Base-by-base conservation (phyloP, 2,329 filamentous ascomycete genomes). In the Xylaria sp. region DNA sequence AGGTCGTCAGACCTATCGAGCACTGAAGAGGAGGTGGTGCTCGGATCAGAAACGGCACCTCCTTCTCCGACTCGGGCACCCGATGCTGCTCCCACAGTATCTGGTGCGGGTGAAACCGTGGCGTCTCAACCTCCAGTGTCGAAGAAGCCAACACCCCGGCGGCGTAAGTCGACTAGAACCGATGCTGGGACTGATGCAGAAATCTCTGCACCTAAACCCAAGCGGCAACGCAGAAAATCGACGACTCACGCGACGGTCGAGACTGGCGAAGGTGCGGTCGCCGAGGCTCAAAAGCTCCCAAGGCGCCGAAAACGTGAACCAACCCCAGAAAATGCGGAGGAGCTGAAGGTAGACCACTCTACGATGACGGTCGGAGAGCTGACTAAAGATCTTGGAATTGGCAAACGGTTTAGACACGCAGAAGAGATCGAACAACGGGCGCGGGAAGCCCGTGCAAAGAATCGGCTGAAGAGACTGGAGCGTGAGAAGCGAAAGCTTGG, bases 361-460 rank as follows among this genome's bases (percentile, higher is more conserved):
- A 86, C 85, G 3, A 85, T 92, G 29, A 92, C 88, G 63, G 93
- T 96, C 89, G 87, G 85, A 51, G 91, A 93, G 66, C 81, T 96
- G 2, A 92, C 89, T 59, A 88, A 86, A 69, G 91, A 93, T 75
- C 82, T 92, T 61, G 85, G 86, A 25, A 90, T 91, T 65, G 93
- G 93, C 66, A 92, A 92, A 78, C 90, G 91, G 68, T 94, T 93
- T 65, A 90, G 90, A 75, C 87, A 90, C 2, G 92, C 93, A 73
- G 88, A 90, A 74, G 89, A 92, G 75, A 90, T 96, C 74, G 88
- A 89, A 50, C 85, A 90, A 72, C 88, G 92, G 51, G 87, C 93
- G 80, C 82, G 86, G 60, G 81, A 84, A 63, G 74, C 75, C 32
- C 77, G 77, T 27, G 73, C 72, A 42, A 74, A 69, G 32, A 71